Evolutionary conservation across 257 asterid genomes (phyloP).

Genomic region (Solanum pimpinellifolium): DNA sequence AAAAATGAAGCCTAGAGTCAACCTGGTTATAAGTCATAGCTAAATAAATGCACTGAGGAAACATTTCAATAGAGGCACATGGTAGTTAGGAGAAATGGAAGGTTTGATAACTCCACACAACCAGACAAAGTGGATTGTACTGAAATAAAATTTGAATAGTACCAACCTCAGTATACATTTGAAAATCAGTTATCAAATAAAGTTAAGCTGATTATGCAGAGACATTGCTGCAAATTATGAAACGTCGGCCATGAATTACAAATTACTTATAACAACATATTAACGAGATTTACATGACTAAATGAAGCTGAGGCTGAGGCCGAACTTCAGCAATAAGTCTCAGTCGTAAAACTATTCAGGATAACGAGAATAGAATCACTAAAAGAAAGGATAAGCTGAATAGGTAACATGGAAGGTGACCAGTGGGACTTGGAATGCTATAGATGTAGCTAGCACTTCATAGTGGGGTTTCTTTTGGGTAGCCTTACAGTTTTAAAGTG

Average conservation of each 20-base stretch:
- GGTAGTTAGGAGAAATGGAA: constrained; percentile 11
- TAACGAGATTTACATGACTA: not conserved
- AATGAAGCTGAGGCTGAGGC: not conserved
- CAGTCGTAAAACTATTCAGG: not conserved
- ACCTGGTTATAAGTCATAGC: not conserved
- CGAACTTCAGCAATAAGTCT: not conserved
- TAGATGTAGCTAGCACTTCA: not conserved
- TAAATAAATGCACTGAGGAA: constrained; percentile 7
- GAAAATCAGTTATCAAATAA: not conserved
- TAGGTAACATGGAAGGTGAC: not conserved
- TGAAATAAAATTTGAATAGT: not conserved
- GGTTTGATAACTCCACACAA: not conserved
- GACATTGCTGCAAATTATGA: not conserved
- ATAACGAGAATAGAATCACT: not conserved
- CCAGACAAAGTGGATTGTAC: not conserved
- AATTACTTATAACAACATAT: not conserved
- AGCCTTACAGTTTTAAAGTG: not conserved
- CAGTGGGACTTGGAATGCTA: not conserved
- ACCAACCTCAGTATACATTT: not conserved
- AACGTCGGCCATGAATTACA: not conserved
- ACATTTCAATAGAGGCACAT: constrained; percentile 13
- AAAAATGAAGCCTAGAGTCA: not conserved
- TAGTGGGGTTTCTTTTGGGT: not conserved
- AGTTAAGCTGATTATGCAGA: not conserved
- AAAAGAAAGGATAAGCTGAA: not conserved